A percentile compares a stretch with the other conserved stretches of the same genome.
Evolutionary conservation across 2,329 filamentous ascomycete genomes (phyloP).

Genomic region (Neonectria neomacrospora): DNA sequence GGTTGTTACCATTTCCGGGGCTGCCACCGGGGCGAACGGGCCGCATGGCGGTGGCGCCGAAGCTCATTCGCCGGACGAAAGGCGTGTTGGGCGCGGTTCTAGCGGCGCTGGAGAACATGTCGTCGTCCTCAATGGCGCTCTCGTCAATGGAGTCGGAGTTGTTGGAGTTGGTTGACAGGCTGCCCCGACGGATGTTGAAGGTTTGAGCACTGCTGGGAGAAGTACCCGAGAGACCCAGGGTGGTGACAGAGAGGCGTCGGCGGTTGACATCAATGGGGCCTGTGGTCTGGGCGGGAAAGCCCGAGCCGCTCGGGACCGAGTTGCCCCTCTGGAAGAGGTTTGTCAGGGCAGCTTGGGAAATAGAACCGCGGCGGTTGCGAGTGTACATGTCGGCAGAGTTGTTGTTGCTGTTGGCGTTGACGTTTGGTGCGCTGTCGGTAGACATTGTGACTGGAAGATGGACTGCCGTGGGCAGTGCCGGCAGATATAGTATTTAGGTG

Average conservation of each 20-base stretch:
- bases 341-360: conserved; percentile 66
- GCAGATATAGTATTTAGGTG: conserved; percentile 43
- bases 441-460: conserved; percentile 44
- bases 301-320: conserved; percentile 57
- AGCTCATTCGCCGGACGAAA: conserved; percentile 87
- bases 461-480: conserved; percentile 35
- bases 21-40: conserved; percentile 64
- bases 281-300: conserved; percentile 54
- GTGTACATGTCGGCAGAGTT: conserved; percentile 51
- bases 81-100: conserved; percentile 75
- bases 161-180: conserved; percentile 72
- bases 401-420: conserved; percentile 46
- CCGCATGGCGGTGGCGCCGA: conserved; percentile 82
- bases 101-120: conserved; percentile 59
- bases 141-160: conserved; percentile 75
- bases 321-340: conserved; percentile 69
- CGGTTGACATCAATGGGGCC: conserved; percentile 66
- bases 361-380: conserved; percentile 65
- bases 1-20: conserved; percentile 72
- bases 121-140: conserved; percentile 77
- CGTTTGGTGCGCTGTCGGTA: conserved; percentile 47
- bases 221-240: conserved; percentile 77
- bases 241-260: conserved; percentile 79
- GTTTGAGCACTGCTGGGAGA: conserved; percentile 68
- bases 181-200: conserved; percentile 69